Percentiles rank a stretch among this genome's conserved stretches.
Conservation (phyloP, 768 basidiomycete species). For the Agaricus bisporus region DNA sequence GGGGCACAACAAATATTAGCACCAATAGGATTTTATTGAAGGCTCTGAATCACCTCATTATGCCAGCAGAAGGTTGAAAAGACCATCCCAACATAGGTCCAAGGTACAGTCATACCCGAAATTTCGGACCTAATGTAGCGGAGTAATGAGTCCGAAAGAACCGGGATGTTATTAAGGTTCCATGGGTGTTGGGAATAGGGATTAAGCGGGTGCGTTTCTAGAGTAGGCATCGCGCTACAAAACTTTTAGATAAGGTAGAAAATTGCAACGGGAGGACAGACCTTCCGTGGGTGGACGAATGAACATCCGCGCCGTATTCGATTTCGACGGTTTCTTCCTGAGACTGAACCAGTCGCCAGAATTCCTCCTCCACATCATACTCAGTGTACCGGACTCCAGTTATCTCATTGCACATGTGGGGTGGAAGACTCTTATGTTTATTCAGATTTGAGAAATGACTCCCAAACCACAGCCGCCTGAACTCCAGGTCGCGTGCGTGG, state of each 20-base stretch:
- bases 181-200: conserved; percentile 87
- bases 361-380: conserved; percentile 89
- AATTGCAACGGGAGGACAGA: conserved; percentile 26
- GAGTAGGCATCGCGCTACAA: conserved; percentile 85
- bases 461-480: conserved; percentile 85
- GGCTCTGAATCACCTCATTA: conserved; percentile 67
- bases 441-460: conserved; percentile 42
- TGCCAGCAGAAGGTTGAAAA: conserved; percentile 99
- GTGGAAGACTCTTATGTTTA: conserved; percentile 35
- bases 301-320: conserved; percentile 99
- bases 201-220: conserved; percentile 89
- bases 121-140: conserved; percentile 99
- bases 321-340: conserved; percentile 90
- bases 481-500: conserved; percentile 85
- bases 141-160: conserved; percentile 85
- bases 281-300: conserved; percentile 97
- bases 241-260: conserved; percentile 3
- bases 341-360: conserved; percentile 94
- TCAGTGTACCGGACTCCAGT: conserved; percentile 72
- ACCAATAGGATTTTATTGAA: not conserved
- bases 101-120: conserved; percentile 98
- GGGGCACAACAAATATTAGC: conserved; percentile 7
- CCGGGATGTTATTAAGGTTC: conserved; percentile 98
- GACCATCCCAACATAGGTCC: conserved; percentile 99
- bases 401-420: conserved; percentile 42